A percentile compares a stretch with the other conserved stretches of the same genome.
Evolutionary conservation across 257 asterid genomes (phyloP).

Genomic region (Nicotiana obtusifolia): DNA sequence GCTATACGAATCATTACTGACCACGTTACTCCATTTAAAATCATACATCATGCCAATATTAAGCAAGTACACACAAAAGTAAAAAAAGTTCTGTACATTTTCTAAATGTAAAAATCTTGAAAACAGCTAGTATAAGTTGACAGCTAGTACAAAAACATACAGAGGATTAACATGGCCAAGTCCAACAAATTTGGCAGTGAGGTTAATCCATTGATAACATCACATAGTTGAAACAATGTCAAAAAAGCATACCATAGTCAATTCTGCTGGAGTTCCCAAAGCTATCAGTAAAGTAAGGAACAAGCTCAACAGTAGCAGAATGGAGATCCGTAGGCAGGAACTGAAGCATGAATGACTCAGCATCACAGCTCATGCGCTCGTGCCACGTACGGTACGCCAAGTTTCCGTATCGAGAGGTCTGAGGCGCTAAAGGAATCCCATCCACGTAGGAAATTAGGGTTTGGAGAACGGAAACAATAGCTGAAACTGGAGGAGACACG

Average conservation of each 20-base stretch:
- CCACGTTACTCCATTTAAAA: no score
- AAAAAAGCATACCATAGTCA: slow-evolving; percentile 51
- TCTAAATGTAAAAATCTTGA: no score
- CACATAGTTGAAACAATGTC: neutral
- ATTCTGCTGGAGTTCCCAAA: slow-evolving; percentile 79
- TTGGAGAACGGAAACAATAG: slow-evolving; percentile 35
- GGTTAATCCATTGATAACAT: neutral
- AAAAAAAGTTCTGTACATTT: no score
- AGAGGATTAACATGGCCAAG: neutral
- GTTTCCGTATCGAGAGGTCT: slow-evolving; percentile 66
- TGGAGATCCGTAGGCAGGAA: slow-evolving; percentile 40
- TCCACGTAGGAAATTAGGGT: slow-evolving; percentile 49
- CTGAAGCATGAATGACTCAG: slow-evolving; percentile 47
- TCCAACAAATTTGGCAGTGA: neutral
- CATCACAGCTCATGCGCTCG: slow-evolving; percentile 57
- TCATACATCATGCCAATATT: no score
- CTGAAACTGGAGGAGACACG: slow-evolving; percentile 41
- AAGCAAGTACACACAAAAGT: no score
- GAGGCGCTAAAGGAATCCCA: slow-evolving; percentile 70
- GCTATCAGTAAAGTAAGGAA: slow-evolving; percentile 72
- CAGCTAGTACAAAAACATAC: neutral
- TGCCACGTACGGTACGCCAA: slow-evolving; percentile 74
- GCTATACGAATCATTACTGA: no score
- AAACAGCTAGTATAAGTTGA: neutral
- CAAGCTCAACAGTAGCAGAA: slow-evolving; percentile 54